Conservation (phyloP, 2,329 filamentous ascomycete species). For the Xylaria sp. region DNA sequence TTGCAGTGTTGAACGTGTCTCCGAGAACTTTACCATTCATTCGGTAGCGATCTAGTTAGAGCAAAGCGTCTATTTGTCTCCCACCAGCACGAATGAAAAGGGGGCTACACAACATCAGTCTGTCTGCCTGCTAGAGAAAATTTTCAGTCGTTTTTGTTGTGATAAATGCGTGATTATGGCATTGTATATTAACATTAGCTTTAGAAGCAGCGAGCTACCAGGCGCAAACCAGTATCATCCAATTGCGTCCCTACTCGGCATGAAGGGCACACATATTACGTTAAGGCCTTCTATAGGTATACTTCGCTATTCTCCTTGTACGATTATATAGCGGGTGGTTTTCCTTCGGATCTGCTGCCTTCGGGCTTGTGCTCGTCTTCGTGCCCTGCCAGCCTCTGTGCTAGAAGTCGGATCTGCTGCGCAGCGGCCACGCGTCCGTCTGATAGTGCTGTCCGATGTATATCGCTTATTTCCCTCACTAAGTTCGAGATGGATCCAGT, state of each 20-base stretch:
- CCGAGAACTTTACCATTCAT: background rate
- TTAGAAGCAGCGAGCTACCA: background rate
- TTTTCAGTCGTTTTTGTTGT: no score
- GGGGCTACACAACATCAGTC: no score
- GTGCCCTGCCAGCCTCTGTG: conserved; percentile 28
- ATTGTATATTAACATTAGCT: conserved; percentile 25
- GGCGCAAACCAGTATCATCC: background rate
- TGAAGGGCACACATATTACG: background rate
- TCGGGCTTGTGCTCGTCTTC: conserved; percentile 27
- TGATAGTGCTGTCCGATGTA: conserved; percentile 28
- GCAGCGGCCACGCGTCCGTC: conserved; percentile 30
- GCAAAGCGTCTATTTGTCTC: no score
- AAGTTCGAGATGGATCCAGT: conserved; percentile 17
- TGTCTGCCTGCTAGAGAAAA: no score
- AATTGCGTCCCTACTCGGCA: background rate
- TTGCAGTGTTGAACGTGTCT: background rate
- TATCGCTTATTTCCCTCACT: conserved; percentile 31
- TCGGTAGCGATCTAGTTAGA: background rate
- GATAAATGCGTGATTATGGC: background rate
- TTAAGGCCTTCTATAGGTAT: conserved; percentile 5
- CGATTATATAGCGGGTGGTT: background rate
- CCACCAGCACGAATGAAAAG: no score
- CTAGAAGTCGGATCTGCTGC: conserved; percentile 32
- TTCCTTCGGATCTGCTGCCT: background rate
- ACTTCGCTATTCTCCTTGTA: background rate